phyloP scores from a whole-genome alignment of 768 basidiomycete genomes.

The Tricholoma terreum region DNA sequence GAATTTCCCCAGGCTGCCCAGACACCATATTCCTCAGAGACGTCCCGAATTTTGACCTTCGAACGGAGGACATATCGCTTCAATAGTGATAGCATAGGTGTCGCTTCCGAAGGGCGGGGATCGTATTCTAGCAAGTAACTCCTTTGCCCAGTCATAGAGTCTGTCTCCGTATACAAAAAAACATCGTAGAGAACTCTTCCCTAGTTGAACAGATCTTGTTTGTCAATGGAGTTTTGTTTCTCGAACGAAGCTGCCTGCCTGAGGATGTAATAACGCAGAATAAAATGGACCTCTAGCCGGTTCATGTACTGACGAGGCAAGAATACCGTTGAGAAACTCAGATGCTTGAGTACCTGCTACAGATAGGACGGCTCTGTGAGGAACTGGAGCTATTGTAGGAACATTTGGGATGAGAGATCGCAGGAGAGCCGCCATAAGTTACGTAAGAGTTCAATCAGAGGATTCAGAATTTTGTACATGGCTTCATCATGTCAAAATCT shows the following conservation, averaged over 20 bases:
- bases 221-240: constrained; percentile 5
- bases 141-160: constrained; percentile 34
- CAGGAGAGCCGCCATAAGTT: constrained; percentile 37
- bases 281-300: constrained; percentile 55
- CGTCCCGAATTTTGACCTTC: constrained; percentile 80
- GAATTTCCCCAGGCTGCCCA: constrained; percentile 75
- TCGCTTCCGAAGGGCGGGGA: constrained; percentile 53
- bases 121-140: constrained; percentile 76
- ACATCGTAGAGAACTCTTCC: constrained; percentile 88
- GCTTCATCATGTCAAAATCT: constrained; percentile 79
- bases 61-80: constrained; percentile 86
- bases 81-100: constrained; percentile 63
- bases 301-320: constrained; percentile 47
- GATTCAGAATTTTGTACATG: constrained; percentile 53
- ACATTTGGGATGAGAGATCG: constrained; percentile 43
- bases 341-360: constrained; percentile 78
- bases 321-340: constrained; percentile 79
- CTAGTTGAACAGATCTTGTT: constrained; percentile 37
- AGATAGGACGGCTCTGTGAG: constrained; percentile 66
- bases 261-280: constrained; percentile 75
- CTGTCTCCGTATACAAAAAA: constrained; percentile 70
- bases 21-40: constrained; percentile 72
- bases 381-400: constrained; percentile 59
- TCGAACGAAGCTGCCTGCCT: constrained; percentile 44
- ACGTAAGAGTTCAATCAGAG: background rate